Evolutionary conservation across 352 stramenopile species (phyloP).

Genomic region (Plasmopara viticola): DNA sequence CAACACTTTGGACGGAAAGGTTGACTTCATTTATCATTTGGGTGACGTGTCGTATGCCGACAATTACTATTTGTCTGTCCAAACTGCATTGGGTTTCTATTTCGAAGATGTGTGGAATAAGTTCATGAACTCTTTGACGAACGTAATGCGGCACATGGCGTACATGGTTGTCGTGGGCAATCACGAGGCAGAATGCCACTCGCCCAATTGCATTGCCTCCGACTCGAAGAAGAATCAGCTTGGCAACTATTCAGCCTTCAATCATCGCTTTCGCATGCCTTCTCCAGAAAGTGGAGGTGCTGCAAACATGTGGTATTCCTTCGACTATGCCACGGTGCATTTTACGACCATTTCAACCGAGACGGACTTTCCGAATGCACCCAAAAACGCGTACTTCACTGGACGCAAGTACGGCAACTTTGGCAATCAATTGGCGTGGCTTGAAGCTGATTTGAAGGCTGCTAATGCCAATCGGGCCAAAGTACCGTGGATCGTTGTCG

Average conservation of each 20-base stretch:
- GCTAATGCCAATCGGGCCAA: conserved; percentile 34
- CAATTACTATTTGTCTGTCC: no score
- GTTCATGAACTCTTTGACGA: conserved; percentile 34
- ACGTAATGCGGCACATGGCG: conserved; percentile 30
- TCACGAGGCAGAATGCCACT: conserved; percentile 57
- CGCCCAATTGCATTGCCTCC: conserved; percentile 25
- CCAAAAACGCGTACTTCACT: conserved; percentile 27
- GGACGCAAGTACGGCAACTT: conserved; percentile 25
- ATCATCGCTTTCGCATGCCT: conserved; percentile 34
- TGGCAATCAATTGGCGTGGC: conserved; percentile 41
- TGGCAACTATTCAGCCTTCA: conserved; percentile 55
- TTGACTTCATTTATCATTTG: no score
- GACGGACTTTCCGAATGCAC: conserved; percentile 37
- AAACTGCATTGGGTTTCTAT: no score
- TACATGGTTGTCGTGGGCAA: conserved; percentile 75
- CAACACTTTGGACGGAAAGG: no score
- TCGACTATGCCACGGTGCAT: conserved; percentile 42
- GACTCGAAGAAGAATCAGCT: conserved; percentile 20
- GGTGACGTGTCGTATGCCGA: no score
- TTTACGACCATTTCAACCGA: conserved; percentile 68
- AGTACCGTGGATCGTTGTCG: conserved; percentile 46
- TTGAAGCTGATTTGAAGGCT: conserved; percentile 40
- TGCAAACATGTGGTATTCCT: conserved; percentile 43
- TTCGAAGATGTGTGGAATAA: no score
- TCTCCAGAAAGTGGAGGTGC: conserved; percentile 27